phyloP scores from a whole-genome alignment of 352 stramenopile genomes.

The Pseudoperonospora humuli region DNA sequence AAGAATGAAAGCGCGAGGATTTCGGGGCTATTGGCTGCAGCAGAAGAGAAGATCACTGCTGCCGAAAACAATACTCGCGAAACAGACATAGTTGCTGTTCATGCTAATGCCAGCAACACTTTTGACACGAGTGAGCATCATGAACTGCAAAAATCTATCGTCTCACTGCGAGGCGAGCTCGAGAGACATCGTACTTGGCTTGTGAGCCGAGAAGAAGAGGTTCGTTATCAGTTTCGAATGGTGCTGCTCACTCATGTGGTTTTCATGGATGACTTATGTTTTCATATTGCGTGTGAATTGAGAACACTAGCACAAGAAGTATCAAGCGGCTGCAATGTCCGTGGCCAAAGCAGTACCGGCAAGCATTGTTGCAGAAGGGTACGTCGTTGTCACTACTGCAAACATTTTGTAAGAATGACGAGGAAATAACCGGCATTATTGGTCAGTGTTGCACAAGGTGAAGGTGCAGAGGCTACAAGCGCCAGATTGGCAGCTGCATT shows the following conservation, averaged over 20 bases:
- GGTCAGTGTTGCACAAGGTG: conserved; percentile 9
- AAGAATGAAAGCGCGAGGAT: conserved; percentile 28
- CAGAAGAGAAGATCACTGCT: conserved; percentile 19
- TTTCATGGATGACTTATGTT: conserved; percentile 7
- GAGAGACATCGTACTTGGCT: conserved; percentile 11
- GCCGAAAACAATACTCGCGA: conserved; percentile 24
- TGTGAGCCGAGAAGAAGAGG: conserved; percentile 14
- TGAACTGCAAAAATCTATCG: conserved; percentile 14
- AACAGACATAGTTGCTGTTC: conserved; percentile 14
- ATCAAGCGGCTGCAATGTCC: conserved; percentile 5
- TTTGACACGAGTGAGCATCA: conserved; percentile 9
- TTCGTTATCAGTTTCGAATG: conserved; percentile 1
- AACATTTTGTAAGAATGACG: neutral
- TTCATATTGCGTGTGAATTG: neutral
- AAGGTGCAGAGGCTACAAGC: conserved; percentile 12
- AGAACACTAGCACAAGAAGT: conserved; percentile 11
- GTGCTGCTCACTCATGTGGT: neutral
- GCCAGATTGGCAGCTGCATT: conserved; percentile 15
- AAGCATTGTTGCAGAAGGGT: conserved; percentile 12
- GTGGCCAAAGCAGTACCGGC: neutral
- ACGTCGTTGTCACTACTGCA: neutral
- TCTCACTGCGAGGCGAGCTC: conserved; percentile 18
- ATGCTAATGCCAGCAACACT: conserved; percentile 1
- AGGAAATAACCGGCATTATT: neutral
- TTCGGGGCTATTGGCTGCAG: conserved; percentile 15